Evolutionary conservation across 1,284 basidiomycete species (phyloP), one percentile per base, ranked within the genome.

Genomic region (Cryptococcus wingfieldii): DNA sequence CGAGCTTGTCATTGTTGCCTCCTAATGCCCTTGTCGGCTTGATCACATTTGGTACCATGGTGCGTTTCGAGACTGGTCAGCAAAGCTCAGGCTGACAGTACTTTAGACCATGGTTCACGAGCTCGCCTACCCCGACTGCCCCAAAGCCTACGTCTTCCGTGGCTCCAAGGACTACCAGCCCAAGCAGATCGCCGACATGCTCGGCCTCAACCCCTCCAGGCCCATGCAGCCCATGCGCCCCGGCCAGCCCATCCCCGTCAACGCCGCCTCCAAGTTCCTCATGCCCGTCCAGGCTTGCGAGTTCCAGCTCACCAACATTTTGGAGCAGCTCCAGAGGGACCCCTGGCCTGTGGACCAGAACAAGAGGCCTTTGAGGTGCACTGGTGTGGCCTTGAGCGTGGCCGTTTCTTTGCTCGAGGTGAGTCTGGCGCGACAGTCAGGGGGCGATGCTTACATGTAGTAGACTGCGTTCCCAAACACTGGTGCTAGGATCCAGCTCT

Each of bases 161-260:
- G 96, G 96, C 51, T 90, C 89, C n/a, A 99, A 98, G 79, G 96
- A 99, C 71, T 98, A 98, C 76, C 80, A 87, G 55, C 87, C 92
- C 56, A 98, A 98, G 80, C 90, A 94, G 68, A 97, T 98, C 67
- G 90, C 94, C 77, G 95, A 98, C 69, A 98, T 99, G 95, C 88
- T 98, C 50, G 92, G 90, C 42, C 83, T 98, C 53, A 80, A 80
- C 64, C 84, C 87, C 2, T 74, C 78, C 19, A 71, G 78, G 55
- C 67, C 70, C n/a, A 65, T 71, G 55, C 75, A 55, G 64, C 62
- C 67, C 13, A 56, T 70, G 45, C 88, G 89, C 51, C 89, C 87
- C 16, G 90, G 90, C 4, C 90, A 93, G 67, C 87, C 89, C 3
- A 82, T 89, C 77, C 89, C 79, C 31, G 78, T 79, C 5, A 86